Percentiles rank a stretch among this genome's conserved stretches.
phyloP scores from a whole-genome alignment of 352 stramenopile species.

The Pythium diclinum region DNA sequence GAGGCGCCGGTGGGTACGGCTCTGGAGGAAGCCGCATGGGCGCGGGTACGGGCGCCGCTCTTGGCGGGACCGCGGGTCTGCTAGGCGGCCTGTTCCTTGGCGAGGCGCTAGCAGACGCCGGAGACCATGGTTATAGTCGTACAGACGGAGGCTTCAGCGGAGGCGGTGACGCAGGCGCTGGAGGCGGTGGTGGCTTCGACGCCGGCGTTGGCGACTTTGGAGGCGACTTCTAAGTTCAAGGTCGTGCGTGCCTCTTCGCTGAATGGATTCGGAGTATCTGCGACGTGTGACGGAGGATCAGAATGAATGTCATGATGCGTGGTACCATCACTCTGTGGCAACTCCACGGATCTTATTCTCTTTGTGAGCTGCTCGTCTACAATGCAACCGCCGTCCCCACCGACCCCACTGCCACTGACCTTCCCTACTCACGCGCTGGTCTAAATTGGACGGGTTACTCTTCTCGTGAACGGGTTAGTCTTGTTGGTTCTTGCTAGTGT shows the following conservation, averaged over 20 bases:
- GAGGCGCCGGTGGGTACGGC: not conserved
- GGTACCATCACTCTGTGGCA: conserved; percentile 10
- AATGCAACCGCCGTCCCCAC: too few species aligned
- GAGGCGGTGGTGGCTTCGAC: conserved; percentile 24
- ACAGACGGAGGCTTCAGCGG: conserved; percentile 8
- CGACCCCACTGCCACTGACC: too few species aligned
- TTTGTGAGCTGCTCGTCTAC: conserved; percentile 92
- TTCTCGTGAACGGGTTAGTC: too few species aligned
- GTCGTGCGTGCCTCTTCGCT: not conserved
- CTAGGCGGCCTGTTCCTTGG: conserved; percentile 42
- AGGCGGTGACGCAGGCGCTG: conserved; percentile 10
- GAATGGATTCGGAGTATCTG: conserved; percentile 5
- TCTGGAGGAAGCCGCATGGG: conserved; percentile 39
- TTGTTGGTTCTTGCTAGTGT: too few species aligned
- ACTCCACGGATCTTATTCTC: conserved; percentile 70
- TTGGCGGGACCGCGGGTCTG: conserved; percentile 47
- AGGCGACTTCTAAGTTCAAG: conserved; percentile 39
- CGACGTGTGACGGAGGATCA: conserved; percentile 15
- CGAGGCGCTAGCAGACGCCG: conserved; percentile 36
- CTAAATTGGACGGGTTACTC: too few species aligned
- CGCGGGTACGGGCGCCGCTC: conserved; percentile 39
- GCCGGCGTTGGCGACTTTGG: conserved; percentile 31
- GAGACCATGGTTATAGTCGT: conserved; percentile 3
- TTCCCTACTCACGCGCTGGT: too few species aligned
- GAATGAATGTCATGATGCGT: conserved; percentile 26